phyloP scores from a whole-genome alignment of 2,329 filamentous ascomycete species.

The Neopestalotiopsis sp. region DNA sequence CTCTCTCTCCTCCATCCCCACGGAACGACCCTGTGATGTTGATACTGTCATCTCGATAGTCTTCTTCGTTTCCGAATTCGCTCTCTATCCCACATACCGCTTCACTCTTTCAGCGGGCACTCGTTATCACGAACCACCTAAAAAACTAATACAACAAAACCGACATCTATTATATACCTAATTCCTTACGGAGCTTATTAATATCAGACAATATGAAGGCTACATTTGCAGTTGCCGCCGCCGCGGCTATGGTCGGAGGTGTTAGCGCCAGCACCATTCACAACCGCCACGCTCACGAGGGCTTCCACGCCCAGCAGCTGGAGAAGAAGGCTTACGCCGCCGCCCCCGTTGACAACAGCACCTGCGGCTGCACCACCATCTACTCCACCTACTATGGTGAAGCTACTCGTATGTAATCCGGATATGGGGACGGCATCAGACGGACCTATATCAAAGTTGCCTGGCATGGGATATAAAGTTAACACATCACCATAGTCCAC shows the following conservation, averaged over 20 bases:
- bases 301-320: constrained; percentile 49
- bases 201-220: constrained; percentile 70
- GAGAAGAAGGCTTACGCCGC: constrained; percentile 51
- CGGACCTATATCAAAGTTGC: not conserved
- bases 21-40: constrained; percentile 54
- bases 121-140: constrained; percentile 62
- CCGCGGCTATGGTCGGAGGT: constrained; percentile 62
- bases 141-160: constrained; percentile 12
- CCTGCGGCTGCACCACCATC: constrained; percentile 76
- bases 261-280: constrained; percentile 57
- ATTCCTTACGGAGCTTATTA: constrained; percentile 18
- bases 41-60: constrained; percentile 56
- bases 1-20: constrained; percentile 43
- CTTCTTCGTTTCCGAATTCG: constrained; percentile 49
- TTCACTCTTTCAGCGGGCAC: constrained; percentile 90
- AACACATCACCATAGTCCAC: constrained; percentile 42
- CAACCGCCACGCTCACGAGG: constrained; percentile 67
- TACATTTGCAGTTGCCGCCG: constrained; percentile 68
- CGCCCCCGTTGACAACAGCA: constrained; percentile 41
- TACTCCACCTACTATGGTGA: constrained; percentile 73
- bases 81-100: constrained; percentile 59
- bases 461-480: constrained; percentile 20
- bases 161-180: constrained; percentile 32
- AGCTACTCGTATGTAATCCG: constrained; percentile 60
- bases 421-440: not conserved